These are phyloP conservation scores for Podospora comata DNA, from an alignment of 495 filamentous ascomycete genomes.

Conservation along the genomic window DNA sequence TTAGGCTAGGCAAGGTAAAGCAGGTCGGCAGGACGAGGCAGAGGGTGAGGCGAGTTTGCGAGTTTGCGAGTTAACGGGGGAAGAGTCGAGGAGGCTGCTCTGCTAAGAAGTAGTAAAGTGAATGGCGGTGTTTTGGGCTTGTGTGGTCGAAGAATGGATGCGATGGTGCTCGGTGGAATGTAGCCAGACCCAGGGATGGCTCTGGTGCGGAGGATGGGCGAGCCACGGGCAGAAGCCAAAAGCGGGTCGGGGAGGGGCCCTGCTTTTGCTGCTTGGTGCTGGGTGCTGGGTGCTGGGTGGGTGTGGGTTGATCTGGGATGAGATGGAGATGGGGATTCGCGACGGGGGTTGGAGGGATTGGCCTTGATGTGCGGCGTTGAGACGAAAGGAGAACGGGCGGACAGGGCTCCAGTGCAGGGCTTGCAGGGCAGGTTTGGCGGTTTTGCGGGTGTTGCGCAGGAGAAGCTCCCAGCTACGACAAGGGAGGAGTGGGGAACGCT, in stretches of 20 bases:
- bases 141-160: background rate
- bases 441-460: background rate
- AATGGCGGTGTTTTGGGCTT: background rate
- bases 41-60: background rate
- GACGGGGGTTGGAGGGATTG: constrained; percentile 22
- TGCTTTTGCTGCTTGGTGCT: constrained; percentile 14
- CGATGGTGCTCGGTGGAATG: background rate
- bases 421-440: background rate
- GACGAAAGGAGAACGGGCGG: constrained; percentile 14
- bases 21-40: background rate
- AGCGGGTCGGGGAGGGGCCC: constrained; percentile 21
- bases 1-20: background rate
- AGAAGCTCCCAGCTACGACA: background rate
- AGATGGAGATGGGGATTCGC: constrained; percentile 26
- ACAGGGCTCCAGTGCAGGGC: constrained; percentile 5
- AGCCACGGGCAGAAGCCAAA: background rate
- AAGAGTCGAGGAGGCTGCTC: background rate
- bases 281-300: no score
- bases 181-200: constrained; percentile 10
- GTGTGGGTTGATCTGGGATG: constrained; percentile 4
- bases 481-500: background rate
- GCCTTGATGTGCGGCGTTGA: constrained; percentile 15
- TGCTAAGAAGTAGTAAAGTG: background rate
- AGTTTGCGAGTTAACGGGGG: background rate
- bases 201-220: constrained; percentile 5